Evolutionary conservation across 345 rosid species (phyloP), one percentile per base, ranked within the genome.

Genomic region (Pugionium dolabratum): DNA sequence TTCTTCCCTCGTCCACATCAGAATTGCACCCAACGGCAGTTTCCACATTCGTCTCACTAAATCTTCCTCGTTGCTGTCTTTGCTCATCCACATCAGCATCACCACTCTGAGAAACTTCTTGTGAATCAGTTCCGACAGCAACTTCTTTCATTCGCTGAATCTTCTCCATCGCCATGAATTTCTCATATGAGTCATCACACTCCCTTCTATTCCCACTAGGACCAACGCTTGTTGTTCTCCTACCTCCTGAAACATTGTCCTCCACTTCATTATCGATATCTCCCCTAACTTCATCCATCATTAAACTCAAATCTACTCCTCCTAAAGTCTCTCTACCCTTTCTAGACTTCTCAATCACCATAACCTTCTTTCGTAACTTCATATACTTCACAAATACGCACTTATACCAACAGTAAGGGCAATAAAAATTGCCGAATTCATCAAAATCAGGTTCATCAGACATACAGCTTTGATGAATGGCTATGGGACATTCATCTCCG

Each of bases 321-420:
- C 32, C 34, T 43, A 45, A 52, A 43, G 8, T 26, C 45, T 71
- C 51, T 70, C 66, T 11, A 77, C 28, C 36, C 3, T 68, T 71
- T 45, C 78, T 49, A 53, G 60, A 46, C 51, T 47, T 68, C 30
- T 76, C 76, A 4, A 62, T 72, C 50, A 55, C 51, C 75, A 66
- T 57, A 64, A 71, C 82, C 79, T 78, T 79, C 45, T 56, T 56
- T 40, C 57, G 52, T 76, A 75, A 51, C 42, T 67, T 74, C 50
- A 33, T 3, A 5, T 60, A 50, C 79, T 66, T 79, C 1, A 43
- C 32, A 35, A 64, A 31, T 28, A 64, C 46, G 62, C 71, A 69
- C 65, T 81, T 87, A 75, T 82, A 81, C 78, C 82, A 77, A 72
- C 96, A 87, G 31, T 79, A 85, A 27, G 89, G 85, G 52, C 96